Percentiles rank a stretch among this genome's conserved stretches.
phyloP scores from a whole-genome alignment of 1,284 basidiomycete genomes.

The Puccinia hordei region DNA sequence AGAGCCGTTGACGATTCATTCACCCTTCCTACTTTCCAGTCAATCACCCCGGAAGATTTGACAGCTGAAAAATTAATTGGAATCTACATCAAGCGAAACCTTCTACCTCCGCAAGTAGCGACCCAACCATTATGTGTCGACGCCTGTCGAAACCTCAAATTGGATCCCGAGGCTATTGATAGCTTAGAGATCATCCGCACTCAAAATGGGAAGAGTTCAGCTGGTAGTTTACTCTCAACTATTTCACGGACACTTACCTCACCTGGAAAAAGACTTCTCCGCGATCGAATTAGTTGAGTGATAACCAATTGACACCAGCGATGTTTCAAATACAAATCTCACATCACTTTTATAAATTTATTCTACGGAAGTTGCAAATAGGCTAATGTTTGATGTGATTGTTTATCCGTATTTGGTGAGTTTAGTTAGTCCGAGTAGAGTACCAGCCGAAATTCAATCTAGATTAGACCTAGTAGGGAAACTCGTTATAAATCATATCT shows the following conservation, averaged over 20 bases:
- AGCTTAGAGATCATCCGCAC: constrained; percentile 31
- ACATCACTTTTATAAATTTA: too few relatives aligned
- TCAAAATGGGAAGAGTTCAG: constrained; percentile 25
- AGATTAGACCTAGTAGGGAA: constrained; percentile 79
- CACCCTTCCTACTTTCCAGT: neutral
- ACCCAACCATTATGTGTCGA: constrained; percentile 12
- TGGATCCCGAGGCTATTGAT: constrained; percentile 41
- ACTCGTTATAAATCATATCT: constrained; percentile 68
- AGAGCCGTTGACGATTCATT: neutral
- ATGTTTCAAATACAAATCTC: constrained; percentile 67
- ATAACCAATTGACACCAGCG: neutral
- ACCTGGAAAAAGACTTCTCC: constrained; percentile 34
- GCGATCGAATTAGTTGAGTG: constrained; percentile 45
- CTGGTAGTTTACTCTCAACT: constrained; percentile 38
- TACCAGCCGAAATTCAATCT: constrained; percentile 70
- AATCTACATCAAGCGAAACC: constrained; percentile 38
- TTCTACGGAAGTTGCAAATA: neutral
- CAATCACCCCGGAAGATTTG: constrained; percentile 1
- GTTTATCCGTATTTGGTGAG: neutral
- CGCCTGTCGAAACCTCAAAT: constrained; percentile 1
- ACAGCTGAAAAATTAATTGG: constrained; percentile 34
- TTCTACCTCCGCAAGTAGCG: constrained; percentile 1
- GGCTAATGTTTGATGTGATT: neutral
- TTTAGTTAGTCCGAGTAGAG: constrained; percentile 81
- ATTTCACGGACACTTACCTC: constrained; percentile 30